A percentile compares a stretch with the other conserved stretches of the same genome.
These are phyloP conservation scores for Keqinozyma sinolaborantium DNA, from an alignment of 1,139 yeast species.

Conservation along the genomic window DNA sequence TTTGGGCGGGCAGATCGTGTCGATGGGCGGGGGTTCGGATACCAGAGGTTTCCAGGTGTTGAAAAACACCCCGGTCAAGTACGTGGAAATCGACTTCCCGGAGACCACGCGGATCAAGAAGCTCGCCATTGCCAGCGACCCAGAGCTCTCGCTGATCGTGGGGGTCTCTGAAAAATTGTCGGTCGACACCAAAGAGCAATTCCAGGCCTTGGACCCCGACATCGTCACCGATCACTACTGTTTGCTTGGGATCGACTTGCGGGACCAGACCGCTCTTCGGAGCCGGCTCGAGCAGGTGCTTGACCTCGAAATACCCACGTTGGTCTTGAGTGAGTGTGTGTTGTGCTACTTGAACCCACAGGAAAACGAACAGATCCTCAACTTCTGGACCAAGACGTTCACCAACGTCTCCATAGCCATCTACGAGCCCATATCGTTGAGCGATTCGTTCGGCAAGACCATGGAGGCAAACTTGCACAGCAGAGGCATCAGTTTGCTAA, in stretches of 20 bases:
- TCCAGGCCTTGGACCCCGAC: slow-evolving; percentile 20
- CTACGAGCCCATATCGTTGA: slow-evolving; percentile 82
- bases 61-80: slow-evolving; percentile 26
- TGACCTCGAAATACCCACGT: slow-evolving; percentile 51
- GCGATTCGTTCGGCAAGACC: slow-evolving; percentile 74
- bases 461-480: slow-evolving; percentile 72
- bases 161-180: slow-evolving; percentile 10
- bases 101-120: slow-evolving; percentile 61
- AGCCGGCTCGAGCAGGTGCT: slow-evolving; percentile 14
- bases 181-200: slow-evolving; percentile 17
- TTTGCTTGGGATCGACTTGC: slow-evolving; percentile 54
- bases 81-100: slow-evolving; percentile 76
- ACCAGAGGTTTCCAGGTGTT: slow-evolving; percentile 64
- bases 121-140: slow-evolving; percentile 41
- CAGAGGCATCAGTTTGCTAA: slow-evolving; percentile 73
- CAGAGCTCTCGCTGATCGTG: slow-evolving; percentile 16
- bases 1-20: slow-evolving; percentile 55
- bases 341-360: slow-evolving; percentile 71
- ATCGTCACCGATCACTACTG: slow-evolving; percentile 49
- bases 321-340: slow-evolving; percentile 85
- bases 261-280: slow-evolving; percentile 21
- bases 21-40: slow-evolving; percentile 97
- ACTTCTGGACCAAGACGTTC: slow-evolving; percentile 27
- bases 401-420: slow-evolving; percentile 44
- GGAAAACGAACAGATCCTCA: slow-evolving; percentile 52